These are phyloP conservation scores for Suhomyces anneliseae DNA, from an alignment of 1,139 yeast genomes.

Conservation along the genomic window DNA sequence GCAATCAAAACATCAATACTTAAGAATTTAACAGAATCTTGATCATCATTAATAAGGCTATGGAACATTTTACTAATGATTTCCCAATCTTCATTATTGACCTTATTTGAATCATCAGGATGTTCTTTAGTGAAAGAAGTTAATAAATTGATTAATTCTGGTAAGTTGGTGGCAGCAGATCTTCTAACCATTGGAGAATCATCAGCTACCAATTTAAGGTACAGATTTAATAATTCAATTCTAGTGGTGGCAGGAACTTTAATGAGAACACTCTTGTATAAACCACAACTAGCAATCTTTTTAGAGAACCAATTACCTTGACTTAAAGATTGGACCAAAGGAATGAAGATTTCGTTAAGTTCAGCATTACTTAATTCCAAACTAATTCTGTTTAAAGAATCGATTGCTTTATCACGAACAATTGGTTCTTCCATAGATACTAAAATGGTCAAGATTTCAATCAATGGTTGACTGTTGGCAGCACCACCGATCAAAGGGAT, in stretches of 20 bases:
- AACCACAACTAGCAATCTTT: conserved; percentile 89
- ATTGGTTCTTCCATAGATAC: conserved; percentile 98
- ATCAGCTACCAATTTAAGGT: conserved; percentile 73
- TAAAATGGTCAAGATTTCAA: conserved; percentile 84
- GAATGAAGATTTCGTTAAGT: conserved; percentile 65
- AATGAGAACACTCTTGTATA: conserved; percentile 70
- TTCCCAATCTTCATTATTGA: conserved; percentile 63
- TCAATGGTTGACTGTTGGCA: conserved; percentile 68
- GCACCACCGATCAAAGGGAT: conserved; percentile 87
- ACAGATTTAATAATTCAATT: conserved; percentile 63
- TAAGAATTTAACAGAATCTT: conserved; percentile 91
- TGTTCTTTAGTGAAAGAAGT: conserved; percentile 37
- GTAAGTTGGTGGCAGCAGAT: conserved; percentile 85
- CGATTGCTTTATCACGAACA: conserved; percentile 93
- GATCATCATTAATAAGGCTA: conserved; percentile 77
- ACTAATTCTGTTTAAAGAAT: conserved; percentile 73
- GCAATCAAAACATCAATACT: conserved; percentile 84
- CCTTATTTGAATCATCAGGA: conserved; percentile 24
- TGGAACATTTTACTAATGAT: conserved; percentile 79
- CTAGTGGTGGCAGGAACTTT: conserved; percentile 58
- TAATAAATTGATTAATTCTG: conserved; percentile 62
- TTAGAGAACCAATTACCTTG: conserved; percentile 95
- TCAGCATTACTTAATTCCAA: conserved; percentile 66
- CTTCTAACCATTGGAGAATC: conserved; percentile 99
- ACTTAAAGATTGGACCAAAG: conserved; percentile 73